Percentiles rank a stretch among this genome's conserved stretches.
phyloP scores from a whole-genome alignment of 2,329 filamentous ascomycete species.

The Penicillium sp. region DNA sequence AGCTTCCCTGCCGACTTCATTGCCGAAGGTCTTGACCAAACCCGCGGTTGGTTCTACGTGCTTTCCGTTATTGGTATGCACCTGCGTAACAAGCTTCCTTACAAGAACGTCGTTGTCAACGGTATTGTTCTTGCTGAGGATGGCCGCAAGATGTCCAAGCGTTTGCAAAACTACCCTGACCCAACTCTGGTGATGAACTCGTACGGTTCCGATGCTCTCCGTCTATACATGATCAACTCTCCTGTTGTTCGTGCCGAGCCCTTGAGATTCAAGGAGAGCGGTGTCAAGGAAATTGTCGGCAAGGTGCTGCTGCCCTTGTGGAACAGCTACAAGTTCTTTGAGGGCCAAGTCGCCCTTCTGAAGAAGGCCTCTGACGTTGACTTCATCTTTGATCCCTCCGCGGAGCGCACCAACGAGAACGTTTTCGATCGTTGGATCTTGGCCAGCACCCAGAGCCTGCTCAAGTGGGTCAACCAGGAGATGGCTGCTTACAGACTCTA shows the following conservation, averaged over 20 bases:
- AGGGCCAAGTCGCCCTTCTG: slow-evolving; percentile 78
- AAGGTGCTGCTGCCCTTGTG: slow-evolving; percentile 88
- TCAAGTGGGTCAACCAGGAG: slow-evolving; percentile 89
- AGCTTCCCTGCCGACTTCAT: slow-evolving; percentile 93
- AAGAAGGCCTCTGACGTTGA: slow-evolving; percentile 82
- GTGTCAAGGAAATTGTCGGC: slow-evolving; percentile 91
- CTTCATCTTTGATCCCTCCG: slow-evolving; percentile 74
- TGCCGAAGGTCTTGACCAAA: slow-evolving; percentile 76
- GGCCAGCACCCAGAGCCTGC: slow-evolving; percentile 84
- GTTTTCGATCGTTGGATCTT: slow-evolving; percentile 97
- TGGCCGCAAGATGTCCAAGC: slow-evolving; percentile 98
- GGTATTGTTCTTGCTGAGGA: slow-evolving; percentile 92
- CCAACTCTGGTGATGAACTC: slow-evolving; percentile 78
- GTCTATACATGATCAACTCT: slow-evolving; percentile 95
- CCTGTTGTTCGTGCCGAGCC: slow-evolving; percentile 91
- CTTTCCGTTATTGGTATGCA: slow-evolving; percentile 85
- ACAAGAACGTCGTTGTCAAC: slow-evolving; percentile 96
- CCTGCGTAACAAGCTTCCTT: slow-evolving; percentile 80
- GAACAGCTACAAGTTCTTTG: slow-evolving; percentile 98
- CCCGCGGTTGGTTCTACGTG: slow-evolving; percentile 96
- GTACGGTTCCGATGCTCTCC: slow-evolving; percentile 84
- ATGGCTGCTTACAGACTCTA: slow-evolving; percentile 83
- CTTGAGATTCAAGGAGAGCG: slow-evolving; percentile 84
- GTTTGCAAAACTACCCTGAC: slow-evolving; percentile 94
- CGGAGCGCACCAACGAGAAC: slow-evolving; percentile 76